Evolutionary conservation across 192 early-diverging fungal genomes (phyloP).

Genomic region (Allomyces arbusculus): DNA sequence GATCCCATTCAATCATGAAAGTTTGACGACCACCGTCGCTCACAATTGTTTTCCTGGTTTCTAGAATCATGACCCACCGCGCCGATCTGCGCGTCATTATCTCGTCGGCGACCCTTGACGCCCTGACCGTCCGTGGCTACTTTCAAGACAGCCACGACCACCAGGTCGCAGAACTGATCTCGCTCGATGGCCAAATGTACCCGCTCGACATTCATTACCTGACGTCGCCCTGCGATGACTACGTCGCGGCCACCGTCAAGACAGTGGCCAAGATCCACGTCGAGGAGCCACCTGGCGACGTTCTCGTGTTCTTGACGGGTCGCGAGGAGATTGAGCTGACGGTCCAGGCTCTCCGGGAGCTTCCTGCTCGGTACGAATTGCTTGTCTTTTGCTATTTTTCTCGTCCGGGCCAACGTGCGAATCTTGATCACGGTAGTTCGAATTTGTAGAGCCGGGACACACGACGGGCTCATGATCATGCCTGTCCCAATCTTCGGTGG

Average conservation of each 20-base stretch:
- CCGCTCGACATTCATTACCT: conserved; percentile 24
- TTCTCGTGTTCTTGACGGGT: conserved; percentile 52
- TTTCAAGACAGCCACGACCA: conserved; percentile 37
- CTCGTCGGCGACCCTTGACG: conserved; percentile 61
- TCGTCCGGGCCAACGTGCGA: too few relatives aligned
- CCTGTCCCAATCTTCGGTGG: too few relatives aligned
- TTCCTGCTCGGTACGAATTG: conserved; percentile 20
- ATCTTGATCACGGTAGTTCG: too few relatives aligned
- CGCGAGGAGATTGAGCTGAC: conserved; percentile 52
- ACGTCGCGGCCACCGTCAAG: conserved; percentile 42
- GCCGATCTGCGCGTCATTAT: conserved; percentile 43
- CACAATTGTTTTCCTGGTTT: not conserved
- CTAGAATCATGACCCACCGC: conserved; percentile 47
- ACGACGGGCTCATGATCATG: too few relatives aligned
- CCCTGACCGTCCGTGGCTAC: conserved; percentile 43
- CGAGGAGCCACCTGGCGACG: conserved; percentile 38
- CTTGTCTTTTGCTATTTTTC: not conserved
- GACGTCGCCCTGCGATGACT: conserved; percentile 28
- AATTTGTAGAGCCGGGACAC: too few relatives aligned
- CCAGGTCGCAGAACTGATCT: conserved; percentile 43
- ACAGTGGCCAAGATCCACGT: conserved; percentile 55
- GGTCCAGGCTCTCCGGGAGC: conserved; percentile 34
- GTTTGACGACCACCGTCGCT: not conserved
- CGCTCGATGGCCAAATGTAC: conserved; percentile 51
- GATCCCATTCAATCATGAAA: not conserved